Evolutionary conservation across 257 asterid species (phyloP).

Genomic region (Thymus quinquecostatus): DNA sequence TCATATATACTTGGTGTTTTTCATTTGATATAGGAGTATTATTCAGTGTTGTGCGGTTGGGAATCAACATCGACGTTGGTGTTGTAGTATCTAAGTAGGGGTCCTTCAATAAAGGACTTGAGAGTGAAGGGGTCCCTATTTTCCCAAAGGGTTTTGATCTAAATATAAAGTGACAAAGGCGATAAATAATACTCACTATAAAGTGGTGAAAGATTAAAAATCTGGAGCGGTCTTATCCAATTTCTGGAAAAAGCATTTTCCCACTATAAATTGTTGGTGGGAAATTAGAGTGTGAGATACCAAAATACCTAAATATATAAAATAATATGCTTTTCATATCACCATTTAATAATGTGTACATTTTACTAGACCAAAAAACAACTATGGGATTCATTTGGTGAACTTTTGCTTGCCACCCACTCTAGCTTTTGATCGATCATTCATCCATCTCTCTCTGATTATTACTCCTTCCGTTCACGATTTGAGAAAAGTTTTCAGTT

Average conservation of each 20-base stretch:
- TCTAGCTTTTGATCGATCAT: not conserved
- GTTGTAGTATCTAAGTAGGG: conserved; percentile 15
- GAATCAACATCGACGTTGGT: no score
- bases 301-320: not conserved
- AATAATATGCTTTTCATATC: conserved; percentile 61
- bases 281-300: not conserved
- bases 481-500: no score
- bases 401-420: conserved; percentile 56
- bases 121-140: conserved; percentile 4
- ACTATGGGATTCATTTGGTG: conserved; percentile 69
- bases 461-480: no score
- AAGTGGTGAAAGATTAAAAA: conserved; percentile 20
- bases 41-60: no score
- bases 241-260: conserved; percentile 47
- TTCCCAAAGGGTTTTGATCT: conserved; percentile 22
- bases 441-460: not conserved
- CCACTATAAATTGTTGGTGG: conserved; percentile 61
- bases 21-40: no score
- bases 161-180: conserved; percentile 36
- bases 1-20: no score
- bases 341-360: not conserved
- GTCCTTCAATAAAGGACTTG: conserved; percentile 11
- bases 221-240: conserved; percentile 49
- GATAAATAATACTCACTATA: not conserved
- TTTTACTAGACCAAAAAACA: conserved; percentile 54